Evolutionary conservation across 2,329 filamentous ascomycete genomes (phyloP).

Genomic region (Seiridium unicorne): DNA sequence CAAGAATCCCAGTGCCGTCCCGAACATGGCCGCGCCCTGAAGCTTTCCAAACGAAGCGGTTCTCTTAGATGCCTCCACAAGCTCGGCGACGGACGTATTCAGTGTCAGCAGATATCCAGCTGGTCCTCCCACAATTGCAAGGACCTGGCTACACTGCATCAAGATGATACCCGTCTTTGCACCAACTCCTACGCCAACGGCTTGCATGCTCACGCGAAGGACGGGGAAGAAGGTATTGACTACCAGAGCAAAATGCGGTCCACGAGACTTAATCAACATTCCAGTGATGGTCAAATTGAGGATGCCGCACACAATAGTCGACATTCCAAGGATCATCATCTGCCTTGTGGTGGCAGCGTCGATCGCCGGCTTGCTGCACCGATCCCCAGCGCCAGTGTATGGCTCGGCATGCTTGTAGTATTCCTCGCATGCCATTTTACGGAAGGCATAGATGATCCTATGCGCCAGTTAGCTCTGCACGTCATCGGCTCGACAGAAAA

Average conservation of each 20-base stretch:
- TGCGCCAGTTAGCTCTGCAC: not conserved
- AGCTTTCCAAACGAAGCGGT: conserved; percentile 61
- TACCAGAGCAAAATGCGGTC: conserved; percentile 59
- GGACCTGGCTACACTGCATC: conserved; percentile 65
- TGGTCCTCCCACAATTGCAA: conserved; percentile 65
- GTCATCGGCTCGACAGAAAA: not conserved
- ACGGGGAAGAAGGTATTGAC: conserved; percentile 64
- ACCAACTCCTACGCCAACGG: conserved; percentile 59
- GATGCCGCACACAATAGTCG: conserved; percentile 64
- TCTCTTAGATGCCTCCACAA: conserved; percentile 54
- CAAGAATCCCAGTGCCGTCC: conserved; percentile 16
- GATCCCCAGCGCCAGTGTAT: conserved; percentile 43
- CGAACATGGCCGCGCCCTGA: conserved; percentile 21
- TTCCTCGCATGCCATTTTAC: conserved; percentile 67
- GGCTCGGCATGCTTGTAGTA: conserved; percentile 60
- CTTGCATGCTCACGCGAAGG: conserved; percentile 60
- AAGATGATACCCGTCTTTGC: conserved; percentile 59
- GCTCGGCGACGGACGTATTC: conserved; percentile 65
- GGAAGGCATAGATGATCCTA: conserved; percentile 61
- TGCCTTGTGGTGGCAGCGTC: conserved; percentile 60
- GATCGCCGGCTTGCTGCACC: conserved; percentile 59
- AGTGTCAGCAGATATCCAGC: conserved; percentile 66
- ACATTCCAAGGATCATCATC: conserved; percentile 60
- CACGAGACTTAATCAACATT: conserved; percentile 64
- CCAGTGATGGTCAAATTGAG: conserved; percentile 66